phyloP scores from a whole-genome alignment of 148 eudicot species.

The Camellia granthamiana region DNA sequence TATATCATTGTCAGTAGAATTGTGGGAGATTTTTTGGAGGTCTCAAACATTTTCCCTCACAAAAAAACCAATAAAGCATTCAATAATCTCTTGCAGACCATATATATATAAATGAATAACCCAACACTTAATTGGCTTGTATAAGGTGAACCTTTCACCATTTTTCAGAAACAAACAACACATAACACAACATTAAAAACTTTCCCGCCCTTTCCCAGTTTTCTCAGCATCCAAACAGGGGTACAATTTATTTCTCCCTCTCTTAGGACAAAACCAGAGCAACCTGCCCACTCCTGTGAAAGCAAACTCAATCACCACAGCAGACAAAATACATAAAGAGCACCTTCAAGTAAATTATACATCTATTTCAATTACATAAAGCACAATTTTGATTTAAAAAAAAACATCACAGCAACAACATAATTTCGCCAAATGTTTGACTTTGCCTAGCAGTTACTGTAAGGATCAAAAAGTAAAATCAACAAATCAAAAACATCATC shows the following conservation, averaged over 20 bases:
- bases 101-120: neutral
- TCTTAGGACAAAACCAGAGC: neutral
- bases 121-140: neutral
- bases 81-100: neutral
- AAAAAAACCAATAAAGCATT: neutral
- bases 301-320: neutral
- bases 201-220: neutral
- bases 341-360: no score
- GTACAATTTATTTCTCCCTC: neutral
- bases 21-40: no score
- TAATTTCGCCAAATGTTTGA: no score
- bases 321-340: neutral
- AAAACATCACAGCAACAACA: no score
- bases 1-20: no score
- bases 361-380: no score
- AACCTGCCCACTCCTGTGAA: neutral
- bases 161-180: neutral
- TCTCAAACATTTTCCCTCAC: no score
- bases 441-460: no score
- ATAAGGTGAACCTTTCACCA: neutral
- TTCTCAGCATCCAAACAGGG: conserved; percentile 9
- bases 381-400: no score
- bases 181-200: neutral
- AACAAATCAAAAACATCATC: no score
- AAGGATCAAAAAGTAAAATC: no score